Conservation (phyloP, 2,329 filamentous ascomycete species). For the Fusarium proliferatum region DNA sequence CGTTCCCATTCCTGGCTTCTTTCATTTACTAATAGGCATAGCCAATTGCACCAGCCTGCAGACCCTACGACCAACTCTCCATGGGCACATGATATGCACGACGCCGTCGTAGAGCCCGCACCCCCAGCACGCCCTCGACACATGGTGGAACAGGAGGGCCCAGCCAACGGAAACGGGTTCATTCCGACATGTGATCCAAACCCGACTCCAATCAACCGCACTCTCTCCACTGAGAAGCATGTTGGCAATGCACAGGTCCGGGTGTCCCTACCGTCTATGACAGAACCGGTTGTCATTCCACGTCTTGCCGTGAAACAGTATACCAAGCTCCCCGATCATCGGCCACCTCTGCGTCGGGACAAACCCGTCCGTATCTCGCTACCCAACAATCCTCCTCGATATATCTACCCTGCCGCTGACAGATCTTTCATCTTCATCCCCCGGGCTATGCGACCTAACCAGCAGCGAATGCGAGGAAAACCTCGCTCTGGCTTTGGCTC, state of each 20-base stretch:
- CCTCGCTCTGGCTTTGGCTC: slow-evolving; percentile 77
- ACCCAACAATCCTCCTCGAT: slow-evolving; percentile 80
- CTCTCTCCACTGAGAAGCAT: slow-evolving; percentile 84
- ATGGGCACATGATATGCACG: slow-evolving; percentile 97
- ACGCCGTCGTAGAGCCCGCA: slow-evolving; percentile 66
- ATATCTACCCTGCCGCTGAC: slow-evolving; percentile 90
- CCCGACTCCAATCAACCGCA: slow-evolving; percentile 75
- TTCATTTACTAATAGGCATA: slow-evolving; percentile 45
- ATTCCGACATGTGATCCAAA: slow-evolving; percentile 69
- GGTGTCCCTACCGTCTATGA: slow-evolving; percentile 82
- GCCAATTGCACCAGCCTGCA: slow-evolving; percentile 57
- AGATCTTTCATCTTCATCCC: slow-evolving; percentile 99
- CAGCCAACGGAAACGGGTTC: slow-evolving; percentile 64
- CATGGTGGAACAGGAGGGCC: slow-evolving; percentile 59
- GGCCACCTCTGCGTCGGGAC: slow-evolving; percentile 91
- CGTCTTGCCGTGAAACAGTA: slow-evolving; percentile 88
- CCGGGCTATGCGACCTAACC: slow-evolving; percentile 90
- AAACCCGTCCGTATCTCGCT: slow-evolving; percentile 96
- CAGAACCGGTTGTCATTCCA: slow-evolving; percentile 75
- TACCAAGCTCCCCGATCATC: slow-evolving; percentile 92
- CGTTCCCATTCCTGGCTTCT: background rate
- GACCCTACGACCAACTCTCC: slow-evolving; percentile 77
- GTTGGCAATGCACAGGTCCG: slow-evolving; percentile 88
- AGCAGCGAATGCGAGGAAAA: slow-evolving; percentile 78
- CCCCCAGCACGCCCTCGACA: slow-evolving; percentile 56